These are phyloP conservation scores for Amaranthus cruentus DNA, from an alignment of 148 eudicot genomes.

Conservation along the genomic window DNA sequence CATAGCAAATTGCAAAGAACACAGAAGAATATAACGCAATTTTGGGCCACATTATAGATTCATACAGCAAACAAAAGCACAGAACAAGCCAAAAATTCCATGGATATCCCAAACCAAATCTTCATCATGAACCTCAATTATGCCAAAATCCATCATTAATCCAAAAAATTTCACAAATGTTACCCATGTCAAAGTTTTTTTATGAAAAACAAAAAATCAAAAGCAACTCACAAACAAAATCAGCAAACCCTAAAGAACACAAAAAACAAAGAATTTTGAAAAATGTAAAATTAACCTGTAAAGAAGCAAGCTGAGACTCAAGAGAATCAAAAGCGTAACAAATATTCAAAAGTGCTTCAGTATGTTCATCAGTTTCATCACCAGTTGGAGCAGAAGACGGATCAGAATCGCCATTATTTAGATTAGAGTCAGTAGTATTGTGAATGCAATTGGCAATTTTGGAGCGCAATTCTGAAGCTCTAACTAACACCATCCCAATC, in stretches of 20 bases:
- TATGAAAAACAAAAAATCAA: slow-evolving; percentile 5
- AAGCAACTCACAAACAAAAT: neutral
- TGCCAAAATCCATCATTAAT: too few species aligned
- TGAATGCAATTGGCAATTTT: slow-evolving; percentile 63
- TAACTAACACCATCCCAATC: slow-evolving; percentile 56
- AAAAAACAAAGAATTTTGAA: neutral
- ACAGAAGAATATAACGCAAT: too few species aligned
- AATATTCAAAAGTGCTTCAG: slow-evolving; percentile 62
- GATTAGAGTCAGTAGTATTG: slow-evolving; percentile 16
- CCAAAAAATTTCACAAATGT: too few species aligned
- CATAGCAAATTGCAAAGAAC: neutral
- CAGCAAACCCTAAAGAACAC: slow-evolving; percentile 2
- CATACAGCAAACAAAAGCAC: too few species aligned
- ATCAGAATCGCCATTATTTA: neutral
- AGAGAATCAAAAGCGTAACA: slow-evolving; percentile 77
- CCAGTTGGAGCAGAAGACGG: neutral
- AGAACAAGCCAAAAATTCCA: too few species aligned
- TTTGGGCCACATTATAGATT: too few species aligned
- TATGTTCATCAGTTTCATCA: slow-evolving; percentile 23
- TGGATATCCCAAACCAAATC: too few species aligned
- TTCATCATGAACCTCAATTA: too few species aligned
- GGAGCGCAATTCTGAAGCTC: slow-evolving; percentile 67
- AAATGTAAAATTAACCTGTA: slow-evolving; percentile 44
- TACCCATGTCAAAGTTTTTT: slow-evolving; percentile 5
- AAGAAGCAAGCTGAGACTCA: slow-evolving; percentile 67